Base-by-base conservation (phyloP, 495 filamentous ascomycete species). In the Aspergillus coremiiformis region DNA sequence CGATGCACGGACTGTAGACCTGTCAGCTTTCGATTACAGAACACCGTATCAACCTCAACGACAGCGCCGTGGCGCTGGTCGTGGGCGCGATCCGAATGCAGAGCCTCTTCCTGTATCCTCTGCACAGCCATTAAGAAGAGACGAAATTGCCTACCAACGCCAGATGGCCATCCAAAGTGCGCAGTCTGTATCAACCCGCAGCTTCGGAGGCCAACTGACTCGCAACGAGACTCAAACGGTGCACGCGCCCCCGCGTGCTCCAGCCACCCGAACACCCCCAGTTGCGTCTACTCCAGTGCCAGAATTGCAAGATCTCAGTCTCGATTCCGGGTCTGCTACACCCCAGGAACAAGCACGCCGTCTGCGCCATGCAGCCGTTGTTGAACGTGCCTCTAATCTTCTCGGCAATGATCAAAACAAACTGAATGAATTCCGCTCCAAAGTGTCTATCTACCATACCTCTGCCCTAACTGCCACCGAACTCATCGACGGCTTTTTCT, bases 111-210 rank as follows among this genome's bases (percentile, higher is more conserved):
- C 90, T 8, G 69, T 76, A 7, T 89, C 87, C 24, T 88, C 85
- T 35, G 89, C 88, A 0, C 90, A 93, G 51, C 87, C 90, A 9
- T 64, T 96, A 67, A 75, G 84, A 53, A 72, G 93, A 69, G 93
- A 91, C 56, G 88, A 98, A 65, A 70, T 96, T 23, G 94, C 94
- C 27, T 95, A 90, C 62, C 91, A 96, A 59, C 77, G 94, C 39
- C 89, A 95, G 54, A 84, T 95, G 80, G 92, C 90, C 3, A 86
- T 98, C 35, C 89, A 91, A 55, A 90, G 81, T 53, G 82, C 87
- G 1, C 92, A 93, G 62, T 85, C 89, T 0, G 80, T 85, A 5
- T 78, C 88, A 3, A 80, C 79, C 9, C 79, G 89, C 22, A 89
- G 81, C 11, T 96, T 95, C 68, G 89, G 90, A 19, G 88, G 87